These are phyloP conservation scores for Suhomyces pyralidae DNA, from an alignment of 805 yeast species.

Conservation along the genomic window DNA sequence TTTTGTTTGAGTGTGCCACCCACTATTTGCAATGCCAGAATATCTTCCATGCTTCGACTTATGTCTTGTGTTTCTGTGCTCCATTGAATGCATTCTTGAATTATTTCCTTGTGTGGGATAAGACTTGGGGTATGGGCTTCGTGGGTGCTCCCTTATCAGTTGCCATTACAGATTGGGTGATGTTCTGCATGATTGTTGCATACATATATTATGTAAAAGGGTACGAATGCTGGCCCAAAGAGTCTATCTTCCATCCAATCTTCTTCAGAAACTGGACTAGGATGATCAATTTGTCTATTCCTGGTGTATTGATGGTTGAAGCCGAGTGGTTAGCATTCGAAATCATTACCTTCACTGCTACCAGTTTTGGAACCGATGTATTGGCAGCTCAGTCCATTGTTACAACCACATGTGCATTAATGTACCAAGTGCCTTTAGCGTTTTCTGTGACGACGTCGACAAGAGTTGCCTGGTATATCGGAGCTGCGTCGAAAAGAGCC, in stretches of 20 bases:
- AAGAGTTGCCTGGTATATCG: slow-evolving; percentile 72
- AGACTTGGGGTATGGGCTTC: slow-evolving; percentile 56
- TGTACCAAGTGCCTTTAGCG: slow-evolving; percentile 75
- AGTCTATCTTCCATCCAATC: slow-evolving; percentile 19
- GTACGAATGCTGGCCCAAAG: slow-evolving; percentile 41
- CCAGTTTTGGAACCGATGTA: slow-evolving; percentile 61
- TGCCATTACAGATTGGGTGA: slow-evolving; percentile 64
- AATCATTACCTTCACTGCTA: slow-evolving; percentile 64
- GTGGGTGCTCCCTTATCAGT: slow-evolving; percentile 78
- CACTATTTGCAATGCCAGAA: slow-evolving; percentile 76
- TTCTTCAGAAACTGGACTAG: slow-evolving; percentile 56
- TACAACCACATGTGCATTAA: slow-evolving; percentile 61
- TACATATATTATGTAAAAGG: slow-evolving; percentile 48
- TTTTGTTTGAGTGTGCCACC: slow-evolving; percentile 68
- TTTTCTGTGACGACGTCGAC: slow-evolving; percentile 74
- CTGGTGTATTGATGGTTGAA: slow-evolving; percentile 72
- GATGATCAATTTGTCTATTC: slow-evolving; percentile 63
- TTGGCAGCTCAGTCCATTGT: slow-evolving; percentile 75
- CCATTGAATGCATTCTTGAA: slow-evolving; percentile 70
- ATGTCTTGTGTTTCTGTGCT: slow-evolving; percentile 66
- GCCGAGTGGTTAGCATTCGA: slow-evolving; percentile 82
- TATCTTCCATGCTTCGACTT: slow-evolving; percentile 75
- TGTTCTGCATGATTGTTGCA: slow-evolving; percentile 55
- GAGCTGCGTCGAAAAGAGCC: slow-evolving; percentile 52
- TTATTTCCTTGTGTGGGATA: slow-evolving; percentile 67